Percentiles rank a stretch among this genome's conserved stretches.
These are phyloP conservation scores for Pythium volutum DNA, from an alignment of 352 stramenopile genomes.

Conservation along the genomic window DNA sequence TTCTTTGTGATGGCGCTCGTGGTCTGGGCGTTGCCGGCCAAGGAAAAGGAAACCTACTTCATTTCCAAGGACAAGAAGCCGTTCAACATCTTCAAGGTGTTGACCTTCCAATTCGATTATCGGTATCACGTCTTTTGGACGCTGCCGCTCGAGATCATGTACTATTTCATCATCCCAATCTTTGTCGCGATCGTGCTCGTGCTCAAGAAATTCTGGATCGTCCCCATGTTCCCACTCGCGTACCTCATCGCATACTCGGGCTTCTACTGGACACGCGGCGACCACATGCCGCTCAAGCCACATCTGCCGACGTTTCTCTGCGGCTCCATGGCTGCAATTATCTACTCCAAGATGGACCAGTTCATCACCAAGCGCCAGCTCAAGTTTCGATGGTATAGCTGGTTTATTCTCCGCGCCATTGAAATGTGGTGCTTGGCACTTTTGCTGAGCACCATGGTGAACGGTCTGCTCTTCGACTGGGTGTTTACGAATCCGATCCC, in stretches of 20 bases:
- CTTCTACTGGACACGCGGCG: constrained; percentile 16
- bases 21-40: constrained; percentile 32
- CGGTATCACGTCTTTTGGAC: constrained; percentile 20
- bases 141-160: constrained; percentile 34
- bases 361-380: background rate
- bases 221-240: constrained; percentile 10
- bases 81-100: constrained; percentile 34
- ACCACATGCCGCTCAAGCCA: constrained; percentile 27
- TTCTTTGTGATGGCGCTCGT: constrained; percentile 35
- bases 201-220: constrained; percentile 15
- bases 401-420: constrained; percentile 10
- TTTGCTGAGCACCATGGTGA: constrained; percentile 26
- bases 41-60: constrained; percentile 28
- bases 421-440: constrained; percentile 20
- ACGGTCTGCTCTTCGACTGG: constrained; percentile 31
- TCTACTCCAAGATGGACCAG: constrained; percentile 25
- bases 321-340: constrained; percentile 31
- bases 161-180: constrained; percentile 39
- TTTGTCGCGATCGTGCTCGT: constrained; percentile 19
- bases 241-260: constrained; percentile 25
- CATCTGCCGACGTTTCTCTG: constrained; percentile 37
- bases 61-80: constrained; percentile 17
- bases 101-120: constrained; percentile 28
- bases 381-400: constrained; percentile 8
- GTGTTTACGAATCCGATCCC: constrained; percentile 24